These are phyloP conservation scores for Cercospora brassicicola DNA, from an alignment of 2,329 filamentous ascomycete species.

Conservation along the genomic window DNA sequence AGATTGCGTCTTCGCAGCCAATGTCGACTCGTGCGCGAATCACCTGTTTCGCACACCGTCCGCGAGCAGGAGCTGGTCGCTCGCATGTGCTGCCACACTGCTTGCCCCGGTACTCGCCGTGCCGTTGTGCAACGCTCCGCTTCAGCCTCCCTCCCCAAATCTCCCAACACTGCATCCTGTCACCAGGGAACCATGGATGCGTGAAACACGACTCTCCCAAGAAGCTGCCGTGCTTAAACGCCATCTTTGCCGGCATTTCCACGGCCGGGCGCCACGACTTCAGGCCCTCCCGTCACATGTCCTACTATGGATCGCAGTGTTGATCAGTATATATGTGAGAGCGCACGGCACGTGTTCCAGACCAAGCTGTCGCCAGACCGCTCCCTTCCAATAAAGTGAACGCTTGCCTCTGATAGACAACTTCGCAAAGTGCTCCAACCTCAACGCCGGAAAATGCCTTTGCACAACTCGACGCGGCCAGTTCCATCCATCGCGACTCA, in stretches of 20 bases:
- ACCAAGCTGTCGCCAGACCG: not conserved
- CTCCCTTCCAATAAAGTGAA: not conserved
- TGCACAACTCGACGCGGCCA: not conserved
- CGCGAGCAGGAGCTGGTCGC: not conserved
- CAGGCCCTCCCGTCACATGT: not conserved
- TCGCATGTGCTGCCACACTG: not conserved
- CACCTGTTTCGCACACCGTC: not conserved
- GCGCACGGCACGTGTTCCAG: slow-evolving; percentile 4
- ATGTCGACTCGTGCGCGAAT: not conserved
- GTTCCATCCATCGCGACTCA: not conserved
- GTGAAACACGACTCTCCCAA: slow-evolving; percentile 2
- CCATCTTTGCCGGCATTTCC: not conserved
- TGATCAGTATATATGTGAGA: not conserved
- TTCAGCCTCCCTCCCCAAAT: not conserved
- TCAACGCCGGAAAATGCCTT: not conserved
- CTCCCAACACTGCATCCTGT: not conserved
- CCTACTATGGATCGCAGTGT: not conserved
- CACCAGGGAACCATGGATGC: not conserved
- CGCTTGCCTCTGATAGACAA: not conserved
- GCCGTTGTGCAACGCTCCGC: not conserved
- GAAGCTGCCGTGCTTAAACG: not conserved
- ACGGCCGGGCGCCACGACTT: not conserved
- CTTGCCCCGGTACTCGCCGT: not conserved
- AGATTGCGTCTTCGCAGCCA: not conserved
- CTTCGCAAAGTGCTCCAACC: not conserved